Percentiles rank a stretch among this genome's conserved stretches.
These are phyloP conservation scores for Tritrichomonas musculus DNA, from an alignment of 208 protist species.

Conservation along the genomic window DNA sequence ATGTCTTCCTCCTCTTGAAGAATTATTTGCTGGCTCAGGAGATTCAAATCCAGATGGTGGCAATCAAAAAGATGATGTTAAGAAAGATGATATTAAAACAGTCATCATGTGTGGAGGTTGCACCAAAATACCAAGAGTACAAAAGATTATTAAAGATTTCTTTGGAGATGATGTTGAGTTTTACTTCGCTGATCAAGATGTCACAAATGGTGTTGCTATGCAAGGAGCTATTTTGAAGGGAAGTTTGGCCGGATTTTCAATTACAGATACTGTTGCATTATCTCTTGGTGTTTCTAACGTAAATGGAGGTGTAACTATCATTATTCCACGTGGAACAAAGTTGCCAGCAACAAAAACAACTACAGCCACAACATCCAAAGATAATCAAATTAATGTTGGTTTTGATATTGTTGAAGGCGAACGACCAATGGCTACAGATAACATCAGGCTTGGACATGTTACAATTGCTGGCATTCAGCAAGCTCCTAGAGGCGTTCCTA, in stretches of 20 bases:
- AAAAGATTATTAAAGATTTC: conserved; percentile 54
- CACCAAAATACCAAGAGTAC: conserved; percentile 87
- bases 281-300: conserved; percentile 93
- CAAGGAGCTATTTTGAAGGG: conserved; percentile 68
- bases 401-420: conserved; percentile 82
- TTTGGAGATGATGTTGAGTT: conserved; percentile 75
- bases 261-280: conserved; percentile 94
- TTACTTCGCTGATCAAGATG: conserved; percentile 97
- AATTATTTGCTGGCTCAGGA: conserved; percentile 58
- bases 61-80: conserved; percentile 21
- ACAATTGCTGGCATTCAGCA: conserved; percentile 64
- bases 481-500: conserved; percentile 62
- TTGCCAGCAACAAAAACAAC: conserved; percentile 92
- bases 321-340: conserved; percentile 94
- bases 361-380: conserved; percentile 70
- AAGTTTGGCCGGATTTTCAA: conserved; percentile 74
- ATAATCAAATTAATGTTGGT: conserved; percentile 73
- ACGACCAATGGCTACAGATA: conserved; percentile 67
- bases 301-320: conserved; percentile 85
- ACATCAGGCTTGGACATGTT: conserved; percentile 74
- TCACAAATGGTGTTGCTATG: conserved; percentile 95
- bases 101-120: conserved; percentile 85
- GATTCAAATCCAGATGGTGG: too few relatives aligned
- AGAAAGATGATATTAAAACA: conserved; percentile 77
- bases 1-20: conserved; percentile 69